Conservation (phyloP, 306 rosid species). For the Lotus japonicus region DNA sequence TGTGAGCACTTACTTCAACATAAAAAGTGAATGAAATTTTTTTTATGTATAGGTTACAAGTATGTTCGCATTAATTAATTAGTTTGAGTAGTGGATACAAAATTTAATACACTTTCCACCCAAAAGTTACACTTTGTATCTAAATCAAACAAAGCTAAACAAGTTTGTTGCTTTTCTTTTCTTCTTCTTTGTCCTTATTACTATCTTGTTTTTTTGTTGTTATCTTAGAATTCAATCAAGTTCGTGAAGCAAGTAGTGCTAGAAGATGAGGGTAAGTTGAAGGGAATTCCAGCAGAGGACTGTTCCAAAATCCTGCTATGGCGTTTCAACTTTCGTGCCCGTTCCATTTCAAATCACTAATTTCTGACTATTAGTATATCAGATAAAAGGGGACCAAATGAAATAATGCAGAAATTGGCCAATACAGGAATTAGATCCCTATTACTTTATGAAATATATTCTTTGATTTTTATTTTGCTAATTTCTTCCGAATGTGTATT, state of each 20-base stretch:
- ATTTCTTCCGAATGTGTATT: background rate
- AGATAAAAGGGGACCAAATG: background rate
- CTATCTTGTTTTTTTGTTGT: background rate
- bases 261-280: slow-evolving; percentile 79
- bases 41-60: too few relatives aligned
- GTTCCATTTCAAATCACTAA: slow-evolving; percentile 28
- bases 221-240: slow-evolving; percentile 64
- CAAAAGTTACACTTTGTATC: too few relatives aligned
- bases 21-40: too few relatives aligned
- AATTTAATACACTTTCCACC: too few relatives aligned
- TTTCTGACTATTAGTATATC: slow-evolving; percentile 9
- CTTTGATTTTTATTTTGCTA: background rate
- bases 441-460: slow-evolving; percentile 15
- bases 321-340: slow-evolving; percentile 45
- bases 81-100: too few relatives aligned
- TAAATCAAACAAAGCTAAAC: too few relatives aligned
- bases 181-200: background rate
- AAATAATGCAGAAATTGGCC: background rate
- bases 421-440: background rate
- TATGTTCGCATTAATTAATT: too few relatives aligned
- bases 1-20: too few relatives aligned
- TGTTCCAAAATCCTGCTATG: slow-evolving; percentile 88
- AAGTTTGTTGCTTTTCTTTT: background rate
- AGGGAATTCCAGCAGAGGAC: slow-evolving; percentile 75
- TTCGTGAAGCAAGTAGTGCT: slow-evolving; percentile 93